Evolutionary conservation across 768 basidiomycete species (phyloP).

Genomic region (Amyloporia xantha): DNA sequence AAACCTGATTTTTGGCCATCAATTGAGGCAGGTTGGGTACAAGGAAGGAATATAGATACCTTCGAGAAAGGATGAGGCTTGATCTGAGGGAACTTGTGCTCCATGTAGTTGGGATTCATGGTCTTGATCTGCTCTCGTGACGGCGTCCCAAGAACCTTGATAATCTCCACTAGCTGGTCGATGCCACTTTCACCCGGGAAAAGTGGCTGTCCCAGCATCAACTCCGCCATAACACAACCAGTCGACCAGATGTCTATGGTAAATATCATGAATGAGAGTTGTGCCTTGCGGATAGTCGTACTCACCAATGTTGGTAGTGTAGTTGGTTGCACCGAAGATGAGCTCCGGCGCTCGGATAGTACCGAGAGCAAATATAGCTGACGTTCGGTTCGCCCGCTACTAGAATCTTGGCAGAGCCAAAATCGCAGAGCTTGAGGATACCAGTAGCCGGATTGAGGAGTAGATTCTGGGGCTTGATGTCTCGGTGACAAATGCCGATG

Average conservation of each 20-base stretch:
- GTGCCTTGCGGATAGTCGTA: conserved; percentile 10
- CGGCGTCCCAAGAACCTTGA: conserved; percentile 98
- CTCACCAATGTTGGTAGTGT: conserved; percentile 97
- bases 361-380: conserved; percentile 98
- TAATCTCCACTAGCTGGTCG: conserved; percentile 98
- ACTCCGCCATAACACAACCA: conserved; percentile 99
- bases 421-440: conserved; percentile 96
- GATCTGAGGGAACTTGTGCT: conserved; percentile 99
- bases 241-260: conserved; percentile 95
- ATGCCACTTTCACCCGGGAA: conserved; percentile 99
- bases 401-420: conserved; percentile 97
- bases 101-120: conserved; percentile 99
- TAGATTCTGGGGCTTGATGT: conserved; percentile 99
- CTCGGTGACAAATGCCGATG: conserved; percentile 98
- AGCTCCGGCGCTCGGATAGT: conserved; percentile 99
- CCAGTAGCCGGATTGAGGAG: conserved; percentile 96
- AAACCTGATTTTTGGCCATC: conserved; percentile 68
- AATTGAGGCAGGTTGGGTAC: conserved; percentile 1
- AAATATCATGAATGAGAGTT: neutral
- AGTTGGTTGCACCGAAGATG: conserved; percentile 99
- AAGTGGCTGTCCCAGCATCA: conserved; percentile 97
- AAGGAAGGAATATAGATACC: conserved; percentile 35
- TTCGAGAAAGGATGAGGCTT: conserved; percentile 99
- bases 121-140: conserved; percentile 99
- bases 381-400: conserved; percentile 98